phyloP scores from a whole-genome alignment of 116 monocot species.

The Dioscorea cayenensis region DNA sequence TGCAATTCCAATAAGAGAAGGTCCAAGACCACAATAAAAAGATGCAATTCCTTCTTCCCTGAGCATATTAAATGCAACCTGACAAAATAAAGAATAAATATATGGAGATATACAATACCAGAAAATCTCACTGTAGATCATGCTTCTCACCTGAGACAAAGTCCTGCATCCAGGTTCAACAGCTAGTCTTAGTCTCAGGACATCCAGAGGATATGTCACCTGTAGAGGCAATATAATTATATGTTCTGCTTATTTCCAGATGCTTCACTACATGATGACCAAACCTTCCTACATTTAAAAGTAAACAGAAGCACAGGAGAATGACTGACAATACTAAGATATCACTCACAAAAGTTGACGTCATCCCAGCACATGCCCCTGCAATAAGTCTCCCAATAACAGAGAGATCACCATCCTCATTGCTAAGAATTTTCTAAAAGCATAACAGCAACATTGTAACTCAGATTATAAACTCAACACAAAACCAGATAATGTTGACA shows the following conservation, averaged over 20 bases:
- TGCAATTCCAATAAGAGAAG: slow-evolving; percentile 88
- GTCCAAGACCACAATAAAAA: slow-evolving; percentile 89
- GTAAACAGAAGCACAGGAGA: background rate
- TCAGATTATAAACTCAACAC: background rate
- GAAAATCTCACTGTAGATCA: background rate
- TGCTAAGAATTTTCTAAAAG: slow-evolving; percentile 70
- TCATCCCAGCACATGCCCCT: slow-evolving; percentile 99
- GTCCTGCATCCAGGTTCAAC: slow-evolving; percentile 81
- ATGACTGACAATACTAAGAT: background rate
- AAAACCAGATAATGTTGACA: background rate
- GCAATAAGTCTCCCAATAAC: slow-evolving; percentile 85
- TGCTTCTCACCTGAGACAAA: slow-evolving; percentile 77
- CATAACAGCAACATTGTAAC: background rate
- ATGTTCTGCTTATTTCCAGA: background rate
- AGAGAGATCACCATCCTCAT: slow-evolving; percentile 74
- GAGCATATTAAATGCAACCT: slow-evolving; percentile 86
- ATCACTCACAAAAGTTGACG: slow-evolving; percentile 83
- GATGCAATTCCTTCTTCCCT: slow-evolving; percentile 89
- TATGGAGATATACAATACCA: background rate
- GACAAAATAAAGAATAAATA: slow-evolving; percentile 10
- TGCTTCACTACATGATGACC: background rate
- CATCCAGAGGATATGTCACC: slow-evolving; percentile 97
- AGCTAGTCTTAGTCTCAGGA: slow-evolving; percentile 80
- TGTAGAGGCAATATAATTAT: slow-evolving; percentile 13
- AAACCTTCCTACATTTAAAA: no score